These are phyloP conservation scores for Aspergillus neoniger DNA, from an alignment of 2,329 filamentous ascomycete genomes.

Conservation along the genomic window DNA sequence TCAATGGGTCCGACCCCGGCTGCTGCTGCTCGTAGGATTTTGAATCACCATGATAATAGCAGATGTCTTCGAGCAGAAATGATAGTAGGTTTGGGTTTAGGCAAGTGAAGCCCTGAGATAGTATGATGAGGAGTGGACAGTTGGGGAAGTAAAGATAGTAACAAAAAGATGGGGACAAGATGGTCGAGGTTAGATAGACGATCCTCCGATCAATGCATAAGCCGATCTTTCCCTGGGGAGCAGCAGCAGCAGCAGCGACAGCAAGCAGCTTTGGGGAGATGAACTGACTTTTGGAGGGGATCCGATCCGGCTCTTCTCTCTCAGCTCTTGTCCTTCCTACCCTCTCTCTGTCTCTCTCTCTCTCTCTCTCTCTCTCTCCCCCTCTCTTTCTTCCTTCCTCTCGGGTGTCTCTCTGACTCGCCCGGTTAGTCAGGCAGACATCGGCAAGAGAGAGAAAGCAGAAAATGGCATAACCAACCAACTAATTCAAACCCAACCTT, in stretches of 20 bases:
- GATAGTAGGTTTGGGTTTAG: too few species aligned
- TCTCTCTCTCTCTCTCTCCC: too few species aligned
- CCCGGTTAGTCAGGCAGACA: too few species aligned
- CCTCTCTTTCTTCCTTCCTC: too few species aligned
- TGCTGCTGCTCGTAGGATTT: not conserved
- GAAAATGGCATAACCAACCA: not conserved
- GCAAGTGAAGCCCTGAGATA: too few species aligned
- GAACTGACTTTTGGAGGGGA: not conserved
- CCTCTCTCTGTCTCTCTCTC: too few species aligned
- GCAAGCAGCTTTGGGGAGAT: too few species aligned
- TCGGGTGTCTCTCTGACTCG: too few species aligned
- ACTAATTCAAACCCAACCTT: not conserved
- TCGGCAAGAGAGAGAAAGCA: too few species aligned
- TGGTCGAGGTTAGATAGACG: not conserved
- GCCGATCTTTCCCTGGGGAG: slow-evolving; percentile 1
- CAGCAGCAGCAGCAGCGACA: not conserved
- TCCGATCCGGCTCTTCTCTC: too few species aligned
- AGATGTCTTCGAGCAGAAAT: not conserved
- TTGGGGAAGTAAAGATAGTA: not conserved
- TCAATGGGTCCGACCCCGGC: slow-evolving; percentile 2
- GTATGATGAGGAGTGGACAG: not conserved
- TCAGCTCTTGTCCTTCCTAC: too few species aligned
- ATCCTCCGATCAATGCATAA: slow-evolving; percentile 9
- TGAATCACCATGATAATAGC: slow-evolving; percentile 5
- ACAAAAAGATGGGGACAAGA: not conserved